Evolutionary conservation across 805 yeast genomes (phyloP).

Genomic region (Lipomyces lipofer): DNA sequence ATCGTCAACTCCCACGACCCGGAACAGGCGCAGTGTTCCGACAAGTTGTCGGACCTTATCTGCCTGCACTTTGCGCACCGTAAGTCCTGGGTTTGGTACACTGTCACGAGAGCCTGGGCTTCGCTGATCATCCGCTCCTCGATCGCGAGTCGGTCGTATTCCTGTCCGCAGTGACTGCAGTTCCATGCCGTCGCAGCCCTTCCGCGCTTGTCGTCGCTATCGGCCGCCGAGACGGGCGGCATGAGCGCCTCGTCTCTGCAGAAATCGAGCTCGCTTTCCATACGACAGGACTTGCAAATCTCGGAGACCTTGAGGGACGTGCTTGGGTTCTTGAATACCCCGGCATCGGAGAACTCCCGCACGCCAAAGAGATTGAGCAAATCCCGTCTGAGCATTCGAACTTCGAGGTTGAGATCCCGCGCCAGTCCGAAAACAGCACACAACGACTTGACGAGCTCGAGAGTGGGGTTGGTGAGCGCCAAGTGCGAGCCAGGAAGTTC

Average conservation of each 20-base stretch:
- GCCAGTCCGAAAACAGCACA: constrained; percentile 73
- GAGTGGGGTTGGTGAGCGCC: constrained; percentile 62
- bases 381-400: constrained; percentile 70
- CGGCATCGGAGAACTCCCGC: constrained; percentile 78
- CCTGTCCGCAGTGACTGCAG: constrained; percentile 66
- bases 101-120: constrained; percentile 54
- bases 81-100: constrained; percentile 75
- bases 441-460: constrained; percentile 75
- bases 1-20: constrained; percentile 76
- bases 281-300: constrained; percentile 79
- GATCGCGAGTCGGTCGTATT: constrained; percentile 63
- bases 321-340: constrained; percentile 73
- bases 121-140: constrained; percentile 80
- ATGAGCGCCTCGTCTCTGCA: constrained; percentile 62
- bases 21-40: constrained; percentile 80
- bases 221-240: constrained; percentile 14
- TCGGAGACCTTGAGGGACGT: constrained; percentile 64
- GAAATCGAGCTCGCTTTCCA: constrained; percentile 72
- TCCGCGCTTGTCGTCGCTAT: constrained; percentile 3
- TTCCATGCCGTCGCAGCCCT: constrained; percentile 55
- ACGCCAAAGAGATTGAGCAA: constrained; percentile 72
- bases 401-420: constrained; percentile 64
- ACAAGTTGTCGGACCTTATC: constrained; percentile 66
- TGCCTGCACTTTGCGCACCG: constrained; percentile 75
- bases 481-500: constrained; percentile 70